Evolutionary conservation across 2,329 filamentous ascomycete genomes (phyloP).

Genomic region (Aspergillus felis): DNA sequence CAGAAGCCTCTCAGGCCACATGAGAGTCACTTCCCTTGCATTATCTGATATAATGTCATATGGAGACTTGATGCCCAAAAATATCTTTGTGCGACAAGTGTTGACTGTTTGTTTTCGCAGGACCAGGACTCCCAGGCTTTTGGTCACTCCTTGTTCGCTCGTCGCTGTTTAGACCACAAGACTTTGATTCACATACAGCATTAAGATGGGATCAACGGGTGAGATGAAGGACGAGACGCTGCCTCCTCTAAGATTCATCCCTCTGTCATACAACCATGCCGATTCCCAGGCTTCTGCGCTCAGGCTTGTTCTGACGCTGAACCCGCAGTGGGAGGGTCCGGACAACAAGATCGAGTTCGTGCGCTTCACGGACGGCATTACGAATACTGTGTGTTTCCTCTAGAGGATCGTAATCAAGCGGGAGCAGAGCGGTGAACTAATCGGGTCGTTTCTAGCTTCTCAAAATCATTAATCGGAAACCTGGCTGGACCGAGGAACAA

Average conservation of each 20-base stretch:
- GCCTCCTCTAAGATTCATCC: slow-evolving; percentile 52
- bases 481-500: slow-evolving; percentile 68
- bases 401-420: neutral
- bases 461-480: slow-evolving; percentile 48
- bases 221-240: slow-evolving; percentile 11
- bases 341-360: slow-evolving; percentile 77
- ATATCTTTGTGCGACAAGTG: neutral
- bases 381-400: slow-evolving; percentile 67
- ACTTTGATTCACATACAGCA: neutral
- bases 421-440: slow-evolving; percentile 13
- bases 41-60: neutral
- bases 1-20: neutral
- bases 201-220: slow-evolving; percentile 25
- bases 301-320: slow-evolving; percentile 71
- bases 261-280: slow-evolving; percentile 71
- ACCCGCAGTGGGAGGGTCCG: slow-evolving; percentile 74
- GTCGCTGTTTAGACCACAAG: neutral
- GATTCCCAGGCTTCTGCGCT: slow-evolving; percentile 76
- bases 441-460: slow-evolving; percentile 39
- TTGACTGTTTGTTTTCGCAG: neutral
- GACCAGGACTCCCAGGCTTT: neutral
- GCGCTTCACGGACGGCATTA: slow-evolving; percentile 96
- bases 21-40: neutral
- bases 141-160: neutral
- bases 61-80: neutral